Base-by-base conservation (phyloP, 495 filamentous ascomycete species). In the Xylaria grammica region DNA sequence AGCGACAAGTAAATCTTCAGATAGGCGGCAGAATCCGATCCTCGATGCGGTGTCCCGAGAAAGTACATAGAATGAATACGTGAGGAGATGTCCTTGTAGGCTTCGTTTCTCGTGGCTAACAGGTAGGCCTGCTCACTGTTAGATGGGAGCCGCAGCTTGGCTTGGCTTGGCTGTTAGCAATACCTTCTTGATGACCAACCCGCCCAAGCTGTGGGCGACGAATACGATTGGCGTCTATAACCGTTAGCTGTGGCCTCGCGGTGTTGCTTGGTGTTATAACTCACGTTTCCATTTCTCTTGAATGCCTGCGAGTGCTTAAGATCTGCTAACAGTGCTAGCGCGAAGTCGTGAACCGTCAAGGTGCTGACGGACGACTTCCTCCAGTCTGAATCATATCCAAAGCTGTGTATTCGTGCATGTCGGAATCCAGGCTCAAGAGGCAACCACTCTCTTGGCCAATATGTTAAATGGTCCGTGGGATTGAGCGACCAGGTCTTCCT, bases 381-480 rank as follows among this genome's bases (percentile, higher is more conserved):
- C 67, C 70, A 74, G 40, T 75, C 69, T 20, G 73, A 67, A 51
- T 72, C 56, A 60, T 74, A 76, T 20, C 74, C 74, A 40, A 59
- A 76, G 34, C 60, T 75, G 51, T 72, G 69, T 19, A 75, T 67
- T 34, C 74, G 70, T 15, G 67, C 73, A 54, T 68, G 51, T 27
- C 44, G 30, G 36, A 76, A 73, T 4, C 48, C 73, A 2, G 66
- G 38, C 8, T 76, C 72, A 4, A 29, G 54, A 1, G 72, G 73
- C 17, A 76, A 69, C 74, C 74, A 76, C 50, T 74, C 72, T 27
- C 66, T 65, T 5, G 74, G 74, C 74, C 74, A 77, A 61, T 67
- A 77, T 8, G 29, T 59, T 1, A 22, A 24, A 5, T 65, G 65
- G 30, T 69, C 66, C 0, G 54, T 53, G 5, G 60, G 45, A 7